These are phyloP conservation scores for Chrysopogon serrulatus DNA, from an alignment of 176 grass and related monocot genomes.

Conservation along the genomic window DNA sequence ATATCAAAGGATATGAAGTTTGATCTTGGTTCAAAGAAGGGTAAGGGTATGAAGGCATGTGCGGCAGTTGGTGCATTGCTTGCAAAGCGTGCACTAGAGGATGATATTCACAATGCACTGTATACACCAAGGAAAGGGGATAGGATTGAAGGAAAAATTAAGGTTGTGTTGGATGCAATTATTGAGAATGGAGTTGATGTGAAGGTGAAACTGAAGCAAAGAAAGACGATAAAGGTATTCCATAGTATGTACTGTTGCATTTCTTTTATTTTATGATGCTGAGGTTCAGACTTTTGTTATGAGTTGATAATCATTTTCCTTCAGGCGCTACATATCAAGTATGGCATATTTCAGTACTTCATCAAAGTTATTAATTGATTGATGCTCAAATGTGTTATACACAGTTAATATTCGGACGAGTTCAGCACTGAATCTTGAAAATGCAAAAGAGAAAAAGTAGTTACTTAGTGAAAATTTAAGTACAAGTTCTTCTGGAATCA, in stretches of 20 bases:
- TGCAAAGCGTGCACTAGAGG: constrained; percentile 58
- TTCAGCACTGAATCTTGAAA: not conserved
- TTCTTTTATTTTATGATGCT: not conserved
- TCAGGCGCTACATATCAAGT: not conserved
- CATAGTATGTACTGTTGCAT: not conserved
- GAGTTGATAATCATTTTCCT: not conserved
- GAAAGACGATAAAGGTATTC: constrained; percentile 34
- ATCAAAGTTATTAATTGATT: not conserved
- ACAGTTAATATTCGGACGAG: not conserved
- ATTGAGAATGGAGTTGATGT: constrained; percentile 66
- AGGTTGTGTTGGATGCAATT: constrained; percentile 52
- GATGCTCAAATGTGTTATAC: not conserved
- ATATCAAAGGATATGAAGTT: constrained; percentile 85
- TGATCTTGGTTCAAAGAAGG: constrained; percentile 65
- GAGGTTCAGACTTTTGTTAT: not conserved
- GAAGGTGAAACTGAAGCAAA: constrained; percentile 77
- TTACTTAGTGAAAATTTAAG: not conserved
- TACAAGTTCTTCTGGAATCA: not conserved
- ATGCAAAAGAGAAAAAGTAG: not conserved
- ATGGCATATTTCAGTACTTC: not conserved
- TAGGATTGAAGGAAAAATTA: constrained; percentile 66
- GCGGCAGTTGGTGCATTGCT: constrained; percentile 52
- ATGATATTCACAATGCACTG: constrained; percentile 69
- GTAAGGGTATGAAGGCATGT: constrained; percentile 57
- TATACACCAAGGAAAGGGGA: constrained; percentile 81